A percentile compares a stretch with the other conserved stretches of the same genome.
Evolutionary conservation across 179 eudicot genomes (phyloP).

Genomic region (Nepenthes alata): DNA sequence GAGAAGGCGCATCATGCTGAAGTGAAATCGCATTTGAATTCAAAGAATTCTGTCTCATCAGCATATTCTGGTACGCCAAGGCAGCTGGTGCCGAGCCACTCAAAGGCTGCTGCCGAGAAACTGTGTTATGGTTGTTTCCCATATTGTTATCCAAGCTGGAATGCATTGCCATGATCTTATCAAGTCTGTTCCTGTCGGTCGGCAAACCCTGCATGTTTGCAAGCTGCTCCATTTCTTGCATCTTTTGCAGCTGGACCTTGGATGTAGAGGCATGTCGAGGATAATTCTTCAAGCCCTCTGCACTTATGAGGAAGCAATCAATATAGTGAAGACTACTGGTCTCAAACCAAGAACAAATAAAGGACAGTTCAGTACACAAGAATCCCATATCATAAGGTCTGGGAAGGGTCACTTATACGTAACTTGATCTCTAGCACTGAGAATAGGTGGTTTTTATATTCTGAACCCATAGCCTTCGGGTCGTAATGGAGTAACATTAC

Average conservation of each 20-base stretch:
- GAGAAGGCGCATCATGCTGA: conserved; percentile 39
- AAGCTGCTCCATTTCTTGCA: conserved; percentile 60
- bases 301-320: conserved; percentile 7
- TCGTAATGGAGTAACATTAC: too few species aligned
- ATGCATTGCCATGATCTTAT: conserved; percentile 46
- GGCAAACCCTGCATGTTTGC: conserved; percentile 51
- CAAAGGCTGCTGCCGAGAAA: conserved; percentile 37
- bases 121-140: conserved; percentile 29
- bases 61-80: conserved; percentile 43
- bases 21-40: conserved; percentile 29
- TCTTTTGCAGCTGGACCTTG: conserved; percentile 49
- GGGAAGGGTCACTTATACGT: too few species aligned
- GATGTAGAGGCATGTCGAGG: conserved; percentile 48
- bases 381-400: neutral
- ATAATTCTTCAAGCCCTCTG: conserved; percentile 84
- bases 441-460: too few species aligned
- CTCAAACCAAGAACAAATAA: neutral
- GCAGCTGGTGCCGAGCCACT: conserved; percentile 54
- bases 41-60: conserved; percentile 63
- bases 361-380: neutral
- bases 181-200: conserved; percentile 42
- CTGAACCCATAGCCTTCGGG: too few species aligned
- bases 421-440: too few species aligned
- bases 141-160: conserved; percentile 38
- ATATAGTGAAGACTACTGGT: neutral